Percentiles rank a stretch among this genome's conserved stretches.
These are phyloP conservation scores for Aspergillus versicolor DNA, from an alignment of 2,329 filamentous ascomycete genomes.

Conservation along the genomic window DNA sequence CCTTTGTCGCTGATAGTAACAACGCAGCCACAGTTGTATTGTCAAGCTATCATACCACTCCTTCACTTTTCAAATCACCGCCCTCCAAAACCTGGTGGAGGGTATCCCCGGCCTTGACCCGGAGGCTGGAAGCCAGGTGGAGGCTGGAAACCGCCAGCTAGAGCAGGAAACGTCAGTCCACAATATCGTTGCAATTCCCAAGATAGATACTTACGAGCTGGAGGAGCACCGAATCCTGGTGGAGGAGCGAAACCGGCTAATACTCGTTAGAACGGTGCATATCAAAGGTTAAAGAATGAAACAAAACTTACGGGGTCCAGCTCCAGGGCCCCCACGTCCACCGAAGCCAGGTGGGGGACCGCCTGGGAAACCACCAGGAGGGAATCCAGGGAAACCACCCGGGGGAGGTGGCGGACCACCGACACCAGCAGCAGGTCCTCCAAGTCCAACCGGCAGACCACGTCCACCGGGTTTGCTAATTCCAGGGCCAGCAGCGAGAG, in stretches of 20 bases:
- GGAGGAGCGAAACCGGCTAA: constrained; percentile 49
- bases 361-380: constrained; percentile 55
- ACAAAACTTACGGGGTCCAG: constrained; percentile 50
- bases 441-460: constrained; percentile 77
- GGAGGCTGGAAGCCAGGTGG: constrained; percentile 75
- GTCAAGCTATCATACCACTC: constrained; percentile 24
- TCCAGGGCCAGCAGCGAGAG: constrained; percentile 79
- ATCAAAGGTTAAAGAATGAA: not conserved
- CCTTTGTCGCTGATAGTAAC: constrained; percentile 12
- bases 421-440: constrained; percentile 85
- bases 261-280: not conserved
- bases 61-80: constrained; percentile 31
- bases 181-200: constrained; percentile 13
- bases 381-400: constrained; percentile 52
- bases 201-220: constrained; percentile 43
- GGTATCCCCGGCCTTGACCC: constrained; percentile 51
- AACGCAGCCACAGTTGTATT: constrained; percentile 20
- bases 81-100: constrained; percentile 52
- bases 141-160: constrained; percentile 55
- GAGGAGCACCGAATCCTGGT: constrained; percentile 46
- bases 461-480: constrained; percentile 88
- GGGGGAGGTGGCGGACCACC: constrained; percentile 72
- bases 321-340: constrained; percentile 51
- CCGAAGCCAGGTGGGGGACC: constrained; percentile 51
- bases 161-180: constrained; percentile 40